Percentiles rank a stretch among this genome's conserved stretches.
Evolutionary conservation across 2,329 filamentous ascomycete genomes (phyloP).

Genomic region (Fusarium humuli): DNA sequence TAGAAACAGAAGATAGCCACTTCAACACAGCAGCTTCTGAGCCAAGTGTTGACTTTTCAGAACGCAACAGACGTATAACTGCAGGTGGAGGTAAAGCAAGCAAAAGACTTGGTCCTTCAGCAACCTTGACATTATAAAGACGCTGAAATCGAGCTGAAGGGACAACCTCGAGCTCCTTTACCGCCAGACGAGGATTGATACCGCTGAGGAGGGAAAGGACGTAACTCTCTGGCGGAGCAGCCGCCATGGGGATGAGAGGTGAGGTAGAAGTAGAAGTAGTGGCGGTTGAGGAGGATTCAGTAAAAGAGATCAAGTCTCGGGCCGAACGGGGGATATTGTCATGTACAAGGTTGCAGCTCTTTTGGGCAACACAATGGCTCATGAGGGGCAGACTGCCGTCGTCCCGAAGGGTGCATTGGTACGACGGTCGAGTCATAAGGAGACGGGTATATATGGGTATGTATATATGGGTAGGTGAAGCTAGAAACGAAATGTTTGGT

Average conservation of each 20-base stretch:
- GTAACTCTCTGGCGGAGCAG: constrained; percentile 39
- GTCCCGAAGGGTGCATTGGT: constrained; percentile 47
- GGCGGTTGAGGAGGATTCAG: constrained; percentile 27
- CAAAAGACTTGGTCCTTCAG: constrained; percentile 55
- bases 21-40: constrained; percentile 59
- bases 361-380: constrained; percentile 44
- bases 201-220: constrained; percentile 44
- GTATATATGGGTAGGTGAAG: not conserved
- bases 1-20: constrained; percentile 55
- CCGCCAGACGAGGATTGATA: constrained; percentile 41
- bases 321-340: constrained; percentile 43
- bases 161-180: constrained; percentile 46
- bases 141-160: constrained; percentile 55
- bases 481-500: not conserved
- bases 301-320: constrained; percentile 41
- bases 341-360: constrained; percentile 45
- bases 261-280: constrained; percentile 18
- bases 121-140: constrained; percentile 57
- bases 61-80: constrained; percentile 59
- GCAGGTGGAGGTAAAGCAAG: constrained; percentile 58
- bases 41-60: constrained; percentile 57
- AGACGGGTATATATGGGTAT: constrained; percentile 18
- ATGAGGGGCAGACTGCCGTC: constrained; percentile 41
- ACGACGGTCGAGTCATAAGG: constrained; percentile 45
- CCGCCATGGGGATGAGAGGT: constrained; percentile 37